Evolutionary conservation across 2,329 filamentous ascomycete genomes (phyloP), one percentile per base, ranked within the genome.

Genomic region (Aspergillus uvarum): DNA sequence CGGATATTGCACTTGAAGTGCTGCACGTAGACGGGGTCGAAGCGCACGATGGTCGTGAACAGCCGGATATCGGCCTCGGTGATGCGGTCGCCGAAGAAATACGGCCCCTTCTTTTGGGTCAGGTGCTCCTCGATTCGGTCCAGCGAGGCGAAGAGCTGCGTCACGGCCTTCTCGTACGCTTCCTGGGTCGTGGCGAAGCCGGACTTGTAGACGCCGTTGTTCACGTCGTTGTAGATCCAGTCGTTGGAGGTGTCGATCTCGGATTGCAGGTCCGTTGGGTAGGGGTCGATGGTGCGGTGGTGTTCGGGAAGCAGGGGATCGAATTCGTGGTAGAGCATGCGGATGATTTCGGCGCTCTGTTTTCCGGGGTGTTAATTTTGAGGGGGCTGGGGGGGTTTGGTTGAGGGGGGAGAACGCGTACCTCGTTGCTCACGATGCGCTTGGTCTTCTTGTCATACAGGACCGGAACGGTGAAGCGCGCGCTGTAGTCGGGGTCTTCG

Each of bases 371-470:
- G 16, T 38, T 35, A 16, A 10, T 29, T 10, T 22, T 31, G 56
- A 19, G 8, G 47, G 51, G 22, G 22, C 2, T 29, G 16, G 19
- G 44, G 26, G 5, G 31, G 35, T 35, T 21, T 31, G 51, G 19
- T 8, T 29, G 14, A n/a, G 44, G 47, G 12, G 29, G 14, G 6
- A 26, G 56, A 29, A 22, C n/a, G 61, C 67, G 38, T 63, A 79
- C 91, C 83, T 96, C 93, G 67, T 97, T 97, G 84, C 84, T 95
- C 63, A 96, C 92, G 70, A 96, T 96, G 35, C 81, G 85, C 69
- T 87, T 84, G 55, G 80, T 80, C 72, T 88, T 85, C 72, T 86
- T 88, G 65, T 91, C 88, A 80, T 85, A 90, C 58, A 97, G 82
- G 3, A 91, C 89, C 0, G 93, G 93, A 16, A 97, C 93, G 0